phyloP scores from a whole-genome alignment of 805 yeast genomes.

The Candida lessepsii region DNA sequence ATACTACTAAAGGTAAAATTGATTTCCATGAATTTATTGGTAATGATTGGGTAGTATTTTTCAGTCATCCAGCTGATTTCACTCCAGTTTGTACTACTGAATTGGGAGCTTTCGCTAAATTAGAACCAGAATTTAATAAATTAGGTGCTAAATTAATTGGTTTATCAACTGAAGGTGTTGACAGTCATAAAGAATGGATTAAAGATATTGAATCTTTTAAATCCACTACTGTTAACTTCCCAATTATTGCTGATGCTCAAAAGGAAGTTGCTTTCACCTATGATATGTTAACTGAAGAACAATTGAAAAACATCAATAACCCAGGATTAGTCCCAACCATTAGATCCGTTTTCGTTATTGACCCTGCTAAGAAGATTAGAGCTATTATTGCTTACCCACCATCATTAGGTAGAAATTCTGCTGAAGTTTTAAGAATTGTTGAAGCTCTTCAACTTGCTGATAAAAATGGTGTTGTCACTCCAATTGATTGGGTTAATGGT shows the following conservation, averaged over 20 bases:
- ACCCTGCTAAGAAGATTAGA: constrained; percentile 62
- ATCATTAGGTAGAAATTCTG: constrained; percentile 73
- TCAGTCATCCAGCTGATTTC: constrained; percentile 77
- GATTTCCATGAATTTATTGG: constrained; percentile 64
- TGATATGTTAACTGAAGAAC: constrained; percentile 70
- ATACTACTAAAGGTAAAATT: constrained; percentile 61
- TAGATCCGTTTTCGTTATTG: constrained; percentile 70
- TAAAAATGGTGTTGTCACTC: constrained; percentile 61
- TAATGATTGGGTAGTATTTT: constrained; percentile 62
- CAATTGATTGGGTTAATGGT: constrained; percentile 72
- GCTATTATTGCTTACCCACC: constrained; percentile 68
- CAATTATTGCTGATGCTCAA: constrained; percentile 65
- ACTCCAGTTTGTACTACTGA: constrained; percentile 82
- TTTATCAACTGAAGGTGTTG: constrained; percentile 61
- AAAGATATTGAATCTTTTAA: constrained; percentile 55
- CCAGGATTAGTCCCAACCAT: constrained; percentile 62
- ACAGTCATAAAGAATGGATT: constrained; percentile 66
- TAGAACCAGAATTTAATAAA: constrained; percentile 66
- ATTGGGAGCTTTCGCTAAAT: constrained; percentile 70
- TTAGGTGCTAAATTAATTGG: constrained; percentile 68
- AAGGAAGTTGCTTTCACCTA: constrained; percentile 60
- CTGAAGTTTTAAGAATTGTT: constrained; percentile 67
- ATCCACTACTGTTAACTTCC: constrained; percentile 52
- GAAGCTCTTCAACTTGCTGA: constrained; percentile 70
- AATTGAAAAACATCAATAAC: constrained; percentile 57